Conservation (phyloP, 257 asterid species). For the Cordia subcordata region DNA sequence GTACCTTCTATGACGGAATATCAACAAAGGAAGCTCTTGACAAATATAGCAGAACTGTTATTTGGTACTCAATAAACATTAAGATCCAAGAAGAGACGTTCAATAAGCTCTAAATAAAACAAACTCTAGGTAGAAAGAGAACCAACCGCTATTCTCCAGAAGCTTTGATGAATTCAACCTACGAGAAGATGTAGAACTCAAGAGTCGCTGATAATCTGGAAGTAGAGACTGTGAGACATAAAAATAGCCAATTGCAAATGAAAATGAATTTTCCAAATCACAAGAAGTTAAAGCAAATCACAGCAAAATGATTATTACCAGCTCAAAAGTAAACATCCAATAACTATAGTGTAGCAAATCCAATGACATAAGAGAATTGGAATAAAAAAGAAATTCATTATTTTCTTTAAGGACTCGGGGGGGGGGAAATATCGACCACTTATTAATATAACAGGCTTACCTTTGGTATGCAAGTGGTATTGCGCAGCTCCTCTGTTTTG, state of each 20-base stretch:
- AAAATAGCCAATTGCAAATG: slow-evolving; percentile 29
- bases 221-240: slow-evolving; percentile 79
- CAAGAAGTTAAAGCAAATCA: slow-evolving; percentile 8
- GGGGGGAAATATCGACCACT: too few relatives aligned
- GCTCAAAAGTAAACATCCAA: neutral
- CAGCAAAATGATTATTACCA: neutral
- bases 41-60: too few relatives aligned
- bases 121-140: neutral
- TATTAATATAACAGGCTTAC: slow-evolving; percentile 27
- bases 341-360: neutral
- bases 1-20: too few relatives aligned
- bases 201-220: slow-evolving; percentile 95
- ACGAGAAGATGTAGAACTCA: slow-evolving; percentile 90
- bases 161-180: slow-evolving; percentile 96
- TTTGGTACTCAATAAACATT: neutral
- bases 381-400: too few relatives aligned
- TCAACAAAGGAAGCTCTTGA: neutral
- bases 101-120: neutral
- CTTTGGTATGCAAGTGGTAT: slow-evolving; percentile 82
- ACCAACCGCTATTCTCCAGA: slow-evolving; percentile 77
- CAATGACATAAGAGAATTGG: neutral
- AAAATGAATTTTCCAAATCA: slow-evolving; percentile 21
- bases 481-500: slow-evolving; percentile 85
- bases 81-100: neutral
- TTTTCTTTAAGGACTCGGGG: too few relatives aligned